phyloP scores from a whole-genome alignment of 2,329 filamentous ascomycete species.

The Periconia macrospinosa region DNA sequence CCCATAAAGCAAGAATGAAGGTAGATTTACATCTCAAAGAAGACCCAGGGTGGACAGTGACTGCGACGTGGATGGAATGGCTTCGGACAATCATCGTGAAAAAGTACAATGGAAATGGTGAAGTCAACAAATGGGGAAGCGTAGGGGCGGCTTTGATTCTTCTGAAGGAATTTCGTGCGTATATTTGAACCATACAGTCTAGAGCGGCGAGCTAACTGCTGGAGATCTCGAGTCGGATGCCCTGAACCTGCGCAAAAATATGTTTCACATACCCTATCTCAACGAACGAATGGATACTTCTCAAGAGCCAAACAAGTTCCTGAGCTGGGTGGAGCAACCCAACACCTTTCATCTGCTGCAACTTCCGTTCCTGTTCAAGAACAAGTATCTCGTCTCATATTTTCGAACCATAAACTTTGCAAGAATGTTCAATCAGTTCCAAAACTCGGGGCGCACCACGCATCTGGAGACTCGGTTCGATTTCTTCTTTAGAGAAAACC shows the following conservation, averaged over 20 bases:
- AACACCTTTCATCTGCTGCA: slow-evolving; percentile 75
- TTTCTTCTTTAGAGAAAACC: slow-evolving; percentile 23
- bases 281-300: slow-evolving; percentile 75
- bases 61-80: slow-evolving; percentile 63
- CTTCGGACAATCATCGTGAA: slow-evolving; percentile 73
- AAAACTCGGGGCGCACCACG: slow-evolving; percentile 45
- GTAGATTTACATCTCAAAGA: slow-evolving; percentile 11
- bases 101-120: slow-evolving; percentile 77
- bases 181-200: no score
- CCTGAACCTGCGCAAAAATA: slow-evolving; percentile 58
- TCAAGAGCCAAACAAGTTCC: slow-evolving; percentile 66
- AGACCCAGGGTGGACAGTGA: slow-evolving; percentile 41
- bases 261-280: slow-evolving; percentile 76
- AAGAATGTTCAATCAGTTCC: slow-evolving; percentile 78
- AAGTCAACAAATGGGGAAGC: slow-evolving; percentile 68
- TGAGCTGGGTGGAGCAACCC: slow-evolving; percentile 67
- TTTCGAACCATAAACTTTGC: slow-evolving; percentile 89
- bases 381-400: slow-evolving; percentile 73
- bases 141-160: slow-evolving; percentile 78
- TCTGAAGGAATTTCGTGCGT: slow-evolving; percentile 68
- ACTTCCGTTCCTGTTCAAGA: slow-evolving; percentile 77
- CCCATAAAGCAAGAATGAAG: slow-evolving; percentile 23
- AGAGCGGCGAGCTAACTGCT: slow-evolving; percentile 12
- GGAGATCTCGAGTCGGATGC: slow-evolving; percentile 20
- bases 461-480: slow-evolving; percentile 32